A percentile compares a stretch with the other conserved stretches of the same genome.
Conservation (phyloP, 129 eudicot species). For the Cynara cardunculus region DNA sequence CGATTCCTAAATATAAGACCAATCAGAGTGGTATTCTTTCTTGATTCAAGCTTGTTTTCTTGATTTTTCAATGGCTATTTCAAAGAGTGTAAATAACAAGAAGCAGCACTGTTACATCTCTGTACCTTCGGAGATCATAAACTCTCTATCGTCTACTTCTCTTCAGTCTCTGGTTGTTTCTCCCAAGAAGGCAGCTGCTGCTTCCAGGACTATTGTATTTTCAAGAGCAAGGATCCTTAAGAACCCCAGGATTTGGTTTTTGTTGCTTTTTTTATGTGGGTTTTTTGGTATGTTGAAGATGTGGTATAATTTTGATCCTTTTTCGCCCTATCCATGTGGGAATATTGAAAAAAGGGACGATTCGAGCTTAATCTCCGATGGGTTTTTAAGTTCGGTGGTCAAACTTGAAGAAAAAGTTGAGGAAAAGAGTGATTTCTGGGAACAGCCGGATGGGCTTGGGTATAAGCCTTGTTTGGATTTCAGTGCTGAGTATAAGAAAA, state of each 20-base stretch:
- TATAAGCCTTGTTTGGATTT: conserved; percentile 78
- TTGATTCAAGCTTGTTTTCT: not conserved
- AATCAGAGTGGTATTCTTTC: not conserved
- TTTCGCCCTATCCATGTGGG: conserved; percentile 56
- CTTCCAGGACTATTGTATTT: conserved; percentile 2
- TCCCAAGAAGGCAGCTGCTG: conserved; percentile 57
- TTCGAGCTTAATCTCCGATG: conserved; percentile 17
- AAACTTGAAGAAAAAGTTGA: conserved; percentile 16
- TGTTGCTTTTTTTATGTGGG: conserved; percentile 41
- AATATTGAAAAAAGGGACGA: conserved; percentile 11
- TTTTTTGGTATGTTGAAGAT: conserved; percentile 41
- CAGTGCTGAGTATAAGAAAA: conserved; percentile 44
- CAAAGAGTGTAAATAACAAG: conserved; percentile 36
- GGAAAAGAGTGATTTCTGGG: conserved; percentile 62
- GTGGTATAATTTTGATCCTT: conserved; percentile 47
- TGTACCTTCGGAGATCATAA: conserved; percentile 74
- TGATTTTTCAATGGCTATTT: conserved; percentile 43
- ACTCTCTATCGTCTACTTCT: conserved; percentile 60
- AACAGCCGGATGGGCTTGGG: conserved; percentile 79
- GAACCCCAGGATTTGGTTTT: conserved; percentile 48
- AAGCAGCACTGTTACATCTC: conserved; percentile 51
- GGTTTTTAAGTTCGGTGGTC: conserved; percentile 23
- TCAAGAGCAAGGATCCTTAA: conserved; percentile 33
- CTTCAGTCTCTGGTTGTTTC: conserved; percentile 57
- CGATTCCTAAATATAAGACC: not conserved